Evolutionary conservation across 106 monocot genomes (phyloP), one percentile per base, ranked within the genome.

Genomic region (Chionographis japonica): DNA sequence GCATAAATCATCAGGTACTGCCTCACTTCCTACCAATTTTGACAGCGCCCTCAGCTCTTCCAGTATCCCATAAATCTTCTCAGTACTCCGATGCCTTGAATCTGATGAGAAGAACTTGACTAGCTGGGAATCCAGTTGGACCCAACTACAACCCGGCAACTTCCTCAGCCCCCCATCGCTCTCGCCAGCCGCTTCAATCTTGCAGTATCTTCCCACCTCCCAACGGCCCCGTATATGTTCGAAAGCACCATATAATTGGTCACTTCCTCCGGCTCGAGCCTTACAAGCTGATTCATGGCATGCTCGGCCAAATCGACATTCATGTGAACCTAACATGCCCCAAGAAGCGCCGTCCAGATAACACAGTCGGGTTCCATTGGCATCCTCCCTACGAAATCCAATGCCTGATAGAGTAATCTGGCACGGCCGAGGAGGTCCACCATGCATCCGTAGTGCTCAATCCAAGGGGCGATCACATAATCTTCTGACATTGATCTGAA

Each of bases 401-500:
- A 6, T 3, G 85, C 85, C 61, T 85, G 77, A 4, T 49, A 8
- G 2, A 85, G 27, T 50, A 77, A 54, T 5, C 80, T 77, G 27
- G 77, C 69, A 12, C 80, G 63, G 15, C 74, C 69, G 15, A 85
- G 61, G 13, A 80, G 74, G 49, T 85, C 85, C 10, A 78, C 74
- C 68, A 85, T 27, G 27, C 85, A 85, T 0, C 85, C 85, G 41
- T 85, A 91, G 19, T 91, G 91, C 71, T 84, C 87, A 1, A 84
- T 80, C 81, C 72, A 75, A 4, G 87, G 87, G 41, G 60, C 43
- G 5, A 91, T 73, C 3, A 15, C 52, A 72, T 72, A 77, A 5
- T 67, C 67, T 17, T 72, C 37, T 2, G 50, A 37, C 84, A 91
- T 91, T 40, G 65, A 74, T 16, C 67, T 76, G 50, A 87, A 87